Base-by-base conservation (phyloP, 1,139 yeast genomes). In the Suhomyces wounanorum region DNA sequence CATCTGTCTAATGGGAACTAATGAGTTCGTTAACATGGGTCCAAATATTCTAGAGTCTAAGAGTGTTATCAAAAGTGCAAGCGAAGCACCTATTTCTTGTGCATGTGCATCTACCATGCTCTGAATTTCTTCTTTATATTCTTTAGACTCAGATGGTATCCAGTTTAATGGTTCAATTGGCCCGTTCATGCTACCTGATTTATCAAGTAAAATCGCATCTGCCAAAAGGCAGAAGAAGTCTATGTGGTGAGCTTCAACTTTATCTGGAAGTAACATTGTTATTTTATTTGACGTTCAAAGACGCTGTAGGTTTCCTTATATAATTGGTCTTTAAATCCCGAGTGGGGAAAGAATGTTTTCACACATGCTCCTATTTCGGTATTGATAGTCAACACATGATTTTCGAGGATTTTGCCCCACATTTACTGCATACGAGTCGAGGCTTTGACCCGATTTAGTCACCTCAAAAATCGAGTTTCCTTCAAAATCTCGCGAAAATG, bases 1-100 rank as follows among this genome's bases (percentile, higher is more conserved):
- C 81, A 77, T 77, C 14, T 77, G 78, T 17, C 69, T 62, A 7
- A 76, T 54, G 31, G 70, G 64, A 26, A 70, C 73, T 25, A 69
- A 54, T 7, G 75, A 62, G 17, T 65, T 65, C 16, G 80, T 75
- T 33, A 77, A 59, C 1, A 67, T 51, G 3, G 77, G 75, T 0
- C 79, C 69, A 25, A 72, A 53, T 7, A 72, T 53, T 46, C 75
- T 62, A 11, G 73, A 68, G 23, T 65, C 65, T 52, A 77, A 67
- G 1, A 63, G 59, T 5, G 59, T 57, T 59, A 66, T 63, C 10
- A 69, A 51, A 1, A 72, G 36, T 16, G 63, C 59, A 52, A 74
- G 70, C 17, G 53, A 37, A 44, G 60, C 60, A 30, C 61, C 53
- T 1, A 73, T 52, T 9, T 52, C 50, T 8, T 58, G 47, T 4